Percentiles rank a stretch among this genome's conserved stretches.
Evolutionary conservation across 108 stramenopile genomes (phyloP).

Genomic region (Epipyxis sp.): DNA sequence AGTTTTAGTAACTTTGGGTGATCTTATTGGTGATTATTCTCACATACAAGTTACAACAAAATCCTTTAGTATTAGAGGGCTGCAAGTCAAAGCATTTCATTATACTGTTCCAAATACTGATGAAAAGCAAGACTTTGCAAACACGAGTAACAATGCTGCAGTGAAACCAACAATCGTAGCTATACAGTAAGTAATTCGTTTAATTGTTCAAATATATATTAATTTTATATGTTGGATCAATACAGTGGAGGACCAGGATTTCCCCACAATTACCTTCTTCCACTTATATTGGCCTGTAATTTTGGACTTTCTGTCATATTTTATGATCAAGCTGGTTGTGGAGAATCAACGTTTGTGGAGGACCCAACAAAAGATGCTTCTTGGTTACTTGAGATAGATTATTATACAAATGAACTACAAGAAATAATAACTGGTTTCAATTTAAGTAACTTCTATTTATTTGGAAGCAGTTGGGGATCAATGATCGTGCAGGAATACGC

Average conservation of each 20-base stretch:
- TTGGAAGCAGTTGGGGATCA: slow-evolving; percentile 17
- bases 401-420: slow-evolving; percentile 8
- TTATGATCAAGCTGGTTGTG: slow-evolving; percentile 29
- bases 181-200: too few species aligned
- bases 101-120: not conserved
- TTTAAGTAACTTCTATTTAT: slow-evolving; percentile 5
- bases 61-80: not conserved
- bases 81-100: not conserved
- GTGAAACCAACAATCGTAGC: not conserved
- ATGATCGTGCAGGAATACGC: slow-evolving; percentile 12
- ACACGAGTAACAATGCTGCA: not conserved
- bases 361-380: not conserved
- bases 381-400: slow-evolving; percentile 10
- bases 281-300: not conserved
- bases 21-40: slow-evolving; percentile 20
- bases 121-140: too few species aligned
- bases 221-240: too few species aligned
- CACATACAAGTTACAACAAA: not conserved
- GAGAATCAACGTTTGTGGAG: slow-evolving; percentile 17
- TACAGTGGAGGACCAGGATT: slow-evolving; percentile 21
- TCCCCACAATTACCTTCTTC: slow-evolving; percentile 24
- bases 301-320: not conserved
- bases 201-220: too few species aligned
- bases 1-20: slow-evolving; percentile 10
- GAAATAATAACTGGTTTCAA: not conserved